These are phyloP conservation scores for Ceratobasidium sp. DNA, from an alignment of 1,284 basidiomycete genomes.

Conservation along the genomic window DNA sequence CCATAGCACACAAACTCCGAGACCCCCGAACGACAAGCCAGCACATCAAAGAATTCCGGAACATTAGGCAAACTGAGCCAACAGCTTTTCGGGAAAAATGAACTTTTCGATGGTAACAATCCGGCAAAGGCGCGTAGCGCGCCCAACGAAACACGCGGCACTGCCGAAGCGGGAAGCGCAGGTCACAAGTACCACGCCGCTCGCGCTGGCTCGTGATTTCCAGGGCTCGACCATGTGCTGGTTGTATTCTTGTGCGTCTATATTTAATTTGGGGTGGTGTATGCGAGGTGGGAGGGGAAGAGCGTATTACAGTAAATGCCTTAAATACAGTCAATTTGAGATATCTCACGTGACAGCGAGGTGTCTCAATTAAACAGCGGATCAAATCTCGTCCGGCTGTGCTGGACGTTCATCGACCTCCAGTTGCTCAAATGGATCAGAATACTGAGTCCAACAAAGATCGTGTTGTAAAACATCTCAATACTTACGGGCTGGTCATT, in stretches of 20 bases:
- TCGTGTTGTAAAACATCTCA: slow-evolving; percentile 52
- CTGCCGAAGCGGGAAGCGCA: slow-evolving; percentile 4
- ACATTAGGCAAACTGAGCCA: neutral
- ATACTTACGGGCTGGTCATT: slow-evolving; percentile 56
- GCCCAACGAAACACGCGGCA: slow-evolving; percentile 5
- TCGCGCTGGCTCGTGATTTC: neutral
- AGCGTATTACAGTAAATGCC: too few species aligned
- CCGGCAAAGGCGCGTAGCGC: neutral
- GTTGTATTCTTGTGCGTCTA: too few species aligned
- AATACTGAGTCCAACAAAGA: neutral
- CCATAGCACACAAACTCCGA: neutral
- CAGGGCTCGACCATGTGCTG: neutral
- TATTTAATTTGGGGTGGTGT: too few species aligned
- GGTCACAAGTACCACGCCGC: too few species aligned
- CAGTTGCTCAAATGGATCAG: neutral
- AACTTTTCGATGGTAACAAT: neutral
- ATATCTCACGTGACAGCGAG: too few species aligned
- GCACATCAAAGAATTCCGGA: neutral
- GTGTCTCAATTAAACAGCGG: too few species aligned
- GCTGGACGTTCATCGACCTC: too few species aligned
- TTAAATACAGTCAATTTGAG: too few species aligned
- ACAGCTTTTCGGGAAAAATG: neutral
- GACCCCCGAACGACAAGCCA: neutral
- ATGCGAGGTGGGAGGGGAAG: too few species aligned
- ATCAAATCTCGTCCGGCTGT: too few species aligned